Percentiles rank a stretch among this genome's conserved stretches.
Evolutionary conservation across 228 moss, liverwort and hornwort genomes (phyloP).

Genomic region (Sphagnum magellanicum): DNA sequence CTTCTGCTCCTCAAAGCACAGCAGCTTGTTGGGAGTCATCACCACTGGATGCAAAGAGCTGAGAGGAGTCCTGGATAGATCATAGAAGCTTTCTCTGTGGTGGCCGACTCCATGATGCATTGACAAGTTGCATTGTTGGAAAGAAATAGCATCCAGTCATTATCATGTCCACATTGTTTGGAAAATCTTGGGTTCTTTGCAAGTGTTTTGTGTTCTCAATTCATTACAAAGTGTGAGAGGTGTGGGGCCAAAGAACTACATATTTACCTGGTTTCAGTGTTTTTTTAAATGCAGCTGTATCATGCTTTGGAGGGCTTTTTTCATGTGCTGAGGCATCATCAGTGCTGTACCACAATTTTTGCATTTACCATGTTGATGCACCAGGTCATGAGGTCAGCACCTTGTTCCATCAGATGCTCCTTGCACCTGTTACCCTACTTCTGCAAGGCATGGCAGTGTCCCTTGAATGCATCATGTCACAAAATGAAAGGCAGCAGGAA

Average conservation of each 20-base stretch:
- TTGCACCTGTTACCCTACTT: no score
- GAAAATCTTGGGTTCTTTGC: background rate
- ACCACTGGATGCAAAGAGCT: background rate
- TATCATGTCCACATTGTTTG: background rate
- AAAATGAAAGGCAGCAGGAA: no score
- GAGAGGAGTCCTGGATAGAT: background rate
- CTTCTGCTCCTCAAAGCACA: background rate
- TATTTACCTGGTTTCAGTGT: background rate
- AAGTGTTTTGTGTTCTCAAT: no score
- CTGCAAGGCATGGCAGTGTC: no score
- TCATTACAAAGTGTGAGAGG: background rate
- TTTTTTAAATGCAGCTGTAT: constrained; percentile 42
- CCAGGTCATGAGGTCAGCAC: constrained; percentile 76
- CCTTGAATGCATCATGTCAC: no score
- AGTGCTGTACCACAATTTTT: constrained; percentile 76
- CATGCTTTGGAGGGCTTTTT: constrained; percentile 81
- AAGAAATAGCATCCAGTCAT: background rate
- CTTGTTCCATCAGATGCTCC: background rate
- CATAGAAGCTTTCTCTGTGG: background rate
- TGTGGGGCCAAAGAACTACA: background rate
- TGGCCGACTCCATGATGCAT: background rate
- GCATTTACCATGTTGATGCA: constrained; percentile 81
- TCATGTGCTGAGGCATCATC: constrained; percentile 83
- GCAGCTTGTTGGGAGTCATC: no score
- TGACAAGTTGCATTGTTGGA: background rate